phyloP scores from a whole-genome alignment of 169 alveolate genomes.

The Eimeria tenella region DNA sequence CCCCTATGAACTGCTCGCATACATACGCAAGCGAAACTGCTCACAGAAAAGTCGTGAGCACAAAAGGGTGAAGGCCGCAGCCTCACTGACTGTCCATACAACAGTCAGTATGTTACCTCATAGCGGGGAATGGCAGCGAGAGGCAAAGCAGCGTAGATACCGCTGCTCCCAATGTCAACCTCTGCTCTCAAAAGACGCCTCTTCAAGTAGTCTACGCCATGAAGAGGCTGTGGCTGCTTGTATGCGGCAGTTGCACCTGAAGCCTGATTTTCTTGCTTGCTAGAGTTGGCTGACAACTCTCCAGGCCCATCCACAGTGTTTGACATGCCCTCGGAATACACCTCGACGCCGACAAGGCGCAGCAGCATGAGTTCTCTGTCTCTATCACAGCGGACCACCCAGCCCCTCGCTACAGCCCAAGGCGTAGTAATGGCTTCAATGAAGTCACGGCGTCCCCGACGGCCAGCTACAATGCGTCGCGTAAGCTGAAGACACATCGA shows the following conservation, averaged over 20 bases:
- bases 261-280: not conserved
- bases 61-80: not conserved
- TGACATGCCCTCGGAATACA: not conserved
- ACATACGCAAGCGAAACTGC: not conserved
- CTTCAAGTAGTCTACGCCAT: not conserved
- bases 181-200: conserved; percentile 60
- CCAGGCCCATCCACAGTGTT: not conserved
- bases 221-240: not conserved
- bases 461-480: conserved; percentile 32
- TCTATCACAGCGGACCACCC: conserved; percentile 74
- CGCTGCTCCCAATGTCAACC: conserved; percentile 73
- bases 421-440: not conserved
- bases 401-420: conserved; percentile 44
- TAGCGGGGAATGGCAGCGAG: conserved; percentile 43
- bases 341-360: conserved; percentile 70
- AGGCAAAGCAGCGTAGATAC: conserved; percentile 72
- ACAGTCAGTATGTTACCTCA: conserved; percentile 13
- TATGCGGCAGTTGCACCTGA: not conserved
- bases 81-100: not conserved
- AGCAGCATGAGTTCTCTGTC: conserved; percentile 55
- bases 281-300: not conserved
- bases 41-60: not conserved
- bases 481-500: not conserved
- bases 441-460: conserved; percentile 22
- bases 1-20: conserved; percentile 54